Percentiles rank a stretch among this genome's conserved stretches.
Conservation (phyloP, 805 yeast genomes). For the Candida krabiensis region DNA sequence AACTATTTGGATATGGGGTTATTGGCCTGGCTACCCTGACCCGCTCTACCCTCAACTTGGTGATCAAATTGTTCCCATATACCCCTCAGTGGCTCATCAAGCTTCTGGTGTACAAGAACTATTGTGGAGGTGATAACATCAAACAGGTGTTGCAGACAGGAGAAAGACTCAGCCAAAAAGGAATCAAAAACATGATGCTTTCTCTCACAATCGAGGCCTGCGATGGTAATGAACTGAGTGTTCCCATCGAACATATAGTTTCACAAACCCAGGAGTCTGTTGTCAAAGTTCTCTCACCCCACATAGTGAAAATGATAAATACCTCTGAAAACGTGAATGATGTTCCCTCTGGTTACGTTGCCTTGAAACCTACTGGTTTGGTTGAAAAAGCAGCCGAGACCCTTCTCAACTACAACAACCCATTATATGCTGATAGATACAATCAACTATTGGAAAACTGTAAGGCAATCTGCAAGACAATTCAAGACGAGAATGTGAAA, state of each 20-base stretch:
- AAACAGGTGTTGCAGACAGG: conserved; percentile 74
- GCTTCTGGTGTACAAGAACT: conserved; percentile 73
- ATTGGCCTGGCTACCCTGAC: conserved; percentile 71
- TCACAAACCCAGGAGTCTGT: conserved; percentile 66
- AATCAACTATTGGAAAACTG: conserved; percentile 65
- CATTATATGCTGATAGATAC: conserved; percentile 52
- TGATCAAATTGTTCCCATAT: conserved; percentile 67
- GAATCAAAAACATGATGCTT: conserved; percentile 93
- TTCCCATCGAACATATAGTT: conserved; percentile 55
- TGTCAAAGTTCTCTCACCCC: conserved; percentile 66
- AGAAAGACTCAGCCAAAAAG: conserved; percentile 60
- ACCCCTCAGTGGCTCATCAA: conserved; percentile 73
- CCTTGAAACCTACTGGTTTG: conserved; percentile 91
- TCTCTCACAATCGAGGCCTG: conserved; percentile 92
- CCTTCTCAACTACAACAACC: conserved; percentile 57
- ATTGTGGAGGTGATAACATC: conserved; percentile 87
- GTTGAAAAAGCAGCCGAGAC: conserved; percentile 74
- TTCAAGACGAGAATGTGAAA: conserved; percentile 50
- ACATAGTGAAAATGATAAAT: conserved; percentile 59
- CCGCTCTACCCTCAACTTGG: conserved; percentile 58
- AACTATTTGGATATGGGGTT: conserved; percentile 61
- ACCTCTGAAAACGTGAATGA: conserved; percentile 51
- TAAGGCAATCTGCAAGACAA: conserved; percentile 56
- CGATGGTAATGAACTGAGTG: conserved; percentile 62
- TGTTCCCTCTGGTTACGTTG: conserved; percentile 89